Base-by-base conservation (phyloP, 495 filamentous ascomycete genomes). In the Letharia lupina region DNA sequence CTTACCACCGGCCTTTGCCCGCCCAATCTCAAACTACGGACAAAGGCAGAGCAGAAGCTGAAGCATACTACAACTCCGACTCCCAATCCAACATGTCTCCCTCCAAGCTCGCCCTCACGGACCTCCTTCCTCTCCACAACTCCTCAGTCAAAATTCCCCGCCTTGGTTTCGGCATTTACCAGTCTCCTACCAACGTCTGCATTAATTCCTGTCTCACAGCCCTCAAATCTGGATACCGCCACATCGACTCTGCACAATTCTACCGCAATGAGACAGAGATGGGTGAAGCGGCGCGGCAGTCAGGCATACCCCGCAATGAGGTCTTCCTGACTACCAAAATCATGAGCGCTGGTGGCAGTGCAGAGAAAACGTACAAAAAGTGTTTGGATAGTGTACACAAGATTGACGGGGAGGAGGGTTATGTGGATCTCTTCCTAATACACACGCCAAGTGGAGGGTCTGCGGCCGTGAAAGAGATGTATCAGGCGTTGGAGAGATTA, bases 91-190 rank as follows among this genome's bases (percentile, higher is more conserved):
- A 45, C 33, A 69, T 65, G 64, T 16, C 64, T 31, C 68, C 76
- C 13, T 47, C 76, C 52, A 80, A 80, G 28, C 77, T 82, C 67
- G 70, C 77, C 60, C 75, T 88, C 62, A 77, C 77, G 20, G 82
- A 84, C 68, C 72, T 73, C 39, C 70, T 86, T 47, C 74, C 83
- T 63, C 84, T 90, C 59, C 80, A 80, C 41, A 83, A 83, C 65
- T 83, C 80, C 65, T 56, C 68, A 31, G 72, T 78, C 63, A 77
- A 77, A 60, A 87, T 89, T 56, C 89, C 87, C 39, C 79, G 77
- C 60, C 81, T 92, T n/a, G 88, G 89, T 18, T 91, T 91, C 70
- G 89, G 89, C 50, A 87, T 91, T 70, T 91, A 86, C 74, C 82
- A 81, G 60, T 85, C 83, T 15, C 78, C 77, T 13, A 60, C 73